Conservation (phyloP, 768 basidiomycete genomes). For the Cantharellus cinnabarinus region DNA sequence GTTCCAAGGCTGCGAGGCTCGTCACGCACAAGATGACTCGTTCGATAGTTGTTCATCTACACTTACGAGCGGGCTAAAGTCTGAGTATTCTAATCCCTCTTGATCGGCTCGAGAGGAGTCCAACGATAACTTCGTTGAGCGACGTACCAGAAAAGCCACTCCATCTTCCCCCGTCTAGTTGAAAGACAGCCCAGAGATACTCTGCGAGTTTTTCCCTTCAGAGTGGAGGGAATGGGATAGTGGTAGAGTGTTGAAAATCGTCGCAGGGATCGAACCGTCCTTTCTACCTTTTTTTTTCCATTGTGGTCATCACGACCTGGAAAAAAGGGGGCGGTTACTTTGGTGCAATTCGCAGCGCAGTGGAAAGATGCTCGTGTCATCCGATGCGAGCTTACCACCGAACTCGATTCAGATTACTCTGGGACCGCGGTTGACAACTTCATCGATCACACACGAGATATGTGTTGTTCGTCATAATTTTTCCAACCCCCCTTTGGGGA, state of each 20-base stretch:
- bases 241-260: constrained; percentile 17
- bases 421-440: constrained; percentile 22
- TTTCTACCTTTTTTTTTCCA: neutral
- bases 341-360: constrained; percentile 5
- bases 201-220: no score
- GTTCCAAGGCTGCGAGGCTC: constrained; percentile 1
- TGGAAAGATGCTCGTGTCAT: constrained; percentile 10
- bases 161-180: constrained; percentile 7
- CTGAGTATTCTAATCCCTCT: constrained; percentile 51
- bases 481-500: no score
- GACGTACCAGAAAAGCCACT: constrained; percentile 42
- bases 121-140: constrained; percentile 30
- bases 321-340: constrained; percentile 5
- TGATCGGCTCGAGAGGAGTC: constrained; percentile 42
- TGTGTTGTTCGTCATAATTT: no score
- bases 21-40: neutral
- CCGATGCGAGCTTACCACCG: constrained; percentile 15
- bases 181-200: no score
- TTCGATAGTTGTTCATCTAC: constrained; percentile 5
- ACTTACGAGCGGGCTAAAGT: constrained; percentile 65
- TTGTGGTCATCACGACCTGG: neutral
- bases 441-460: no score
- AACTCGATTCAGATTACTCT: constrained; percentile 62
- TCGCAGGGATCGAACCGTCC: constrained; percentile 26
- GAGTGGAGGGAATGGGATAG: neutral